phyloP scores from a whole-genome alignment of 805 yeast species.

The Saccharomycopsis malanga region DNA sequence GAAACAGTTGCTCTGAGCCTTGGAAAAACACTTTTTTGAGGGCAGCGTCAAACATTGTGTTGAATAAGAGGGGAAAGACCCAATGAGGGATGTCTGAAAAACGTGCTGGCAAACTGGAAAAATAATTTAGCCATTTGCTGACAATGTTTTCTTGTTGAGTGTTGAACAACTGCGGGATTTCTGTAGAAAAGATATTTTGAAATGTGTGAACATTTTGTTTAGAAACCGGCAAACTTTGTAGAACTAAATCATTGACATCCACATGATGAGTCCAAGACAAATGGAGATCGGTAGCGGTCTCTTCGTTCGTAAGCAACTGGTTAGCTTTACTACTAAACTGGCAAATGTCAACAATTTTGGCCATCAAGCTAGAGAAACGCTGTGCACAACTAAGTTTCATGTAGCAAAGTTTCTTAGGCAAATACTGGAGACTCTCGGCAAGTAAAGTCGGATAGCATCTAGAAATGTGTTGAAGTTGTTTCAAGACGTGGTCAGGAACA shows the following conservation, averaged over 20 bases:
- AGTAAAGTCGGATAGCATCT: constrained; percentile 41
- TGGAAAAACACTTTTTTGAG: neutral
- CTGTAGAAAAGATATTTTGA: neutral
- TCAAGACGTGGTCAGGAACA: constrained; percentile 49
- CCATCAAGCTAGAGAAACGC: constrained; percentile 45
- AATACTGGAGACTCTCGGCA: constrained; percentile 32
- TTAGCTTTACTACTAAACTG: constrained; percentile 32
- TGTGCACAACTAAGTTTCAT: constrained; percentile 49
- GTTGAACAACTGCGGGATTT: constrained; percentile 2
- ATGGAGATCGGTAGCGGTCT: neutral
- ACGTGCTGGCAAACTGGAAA: neutral
- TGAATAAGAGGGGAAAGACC: neutral
- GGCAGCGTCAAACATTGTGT: constrained; percentile 6
- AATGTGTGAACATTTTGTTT: neutral
- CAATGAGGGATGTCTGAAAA: neutral
- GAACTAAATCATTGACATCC: neutral
- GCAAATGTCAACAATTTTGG: constrained; percentile 47
- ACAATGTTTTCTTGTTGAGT: neutral
- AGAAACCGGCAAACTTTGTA: neutral
- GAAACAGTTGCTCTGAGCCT: neutral
- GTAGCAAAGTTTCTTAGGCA: constrained; percentile 45
- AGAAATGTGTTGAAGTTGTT: constrained; percentile 48
- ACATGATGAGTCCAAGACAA: constrained; percentile 4
- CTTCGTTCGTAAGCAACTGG: neutral
- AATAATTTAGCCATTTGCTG: constrained; percentile 3